Conservation (phyloP, 495 filamentous ascomycete genomes). For the Penicillium alfredii region DNA sequence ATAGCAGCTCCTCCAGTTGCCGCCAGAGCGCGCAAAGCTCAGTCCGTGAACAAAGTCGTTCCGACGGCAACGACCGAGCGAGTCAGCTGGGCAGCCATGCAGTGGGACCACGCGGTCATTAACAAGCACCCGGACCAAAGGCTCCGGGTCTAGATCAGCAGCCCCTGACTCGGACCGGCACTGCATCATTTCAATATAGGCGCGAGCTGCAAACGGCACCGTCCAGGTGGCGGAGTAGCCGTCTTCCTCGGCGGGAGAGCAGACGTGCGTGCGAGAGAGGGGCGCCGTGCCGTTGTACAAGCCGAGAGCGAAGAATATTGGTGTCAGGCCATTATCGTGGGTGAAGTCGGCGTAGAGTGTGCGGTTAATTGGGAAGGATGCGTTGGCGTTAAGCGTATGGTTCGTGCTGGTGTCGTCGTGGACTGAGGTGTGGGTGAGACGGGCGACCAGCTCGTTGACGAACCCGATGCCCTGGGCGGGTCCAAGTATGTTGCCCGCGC, state of each 20-base stretch:
- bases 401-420: conserved; percentile 66
- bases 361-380: conserved; percentile 63
- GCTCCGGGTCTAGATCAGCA: conserved; percentile 29
- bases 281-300: conserved; percentile 57
- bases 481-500: conserved; percentile 67
- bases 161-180: too few species aligned
- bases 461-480: conserved; percentile 80
- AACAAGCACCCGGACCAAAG: conserved; percentile 68
- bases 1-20: conserved; percentile 69
- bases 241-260: conserved; percentile 36
- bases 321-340: conserved; percentile 79
- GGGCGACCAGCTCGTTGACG: conserved; percentile 77
- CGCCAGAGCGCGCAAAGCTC: conserved; percentile 61
- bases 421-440: conserved; percentile 62
- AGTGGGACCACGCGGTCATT: conserved; percentile 76
- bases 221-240: conserved; percentile 67
- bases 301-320: conserved; percentile 65
- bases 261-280: conserved; percentile 42
- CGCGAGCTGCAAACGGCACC: conserved; percentile 71
- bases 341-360: conserved; percentile 77
- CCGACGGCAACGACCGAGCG: conserved; percentile 59
- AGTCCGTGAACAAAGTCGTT: conserved; percentile 63
- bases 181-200: conserved; percentile 80
- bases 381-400: conserved; percentile 55
- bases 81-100: conserved; percentile 60